These are phyloP conservation scores for Trypanosomatidae sp. DNA, from an alignment of 208 protist genomes.

Conservation along the genomic window DNA sequence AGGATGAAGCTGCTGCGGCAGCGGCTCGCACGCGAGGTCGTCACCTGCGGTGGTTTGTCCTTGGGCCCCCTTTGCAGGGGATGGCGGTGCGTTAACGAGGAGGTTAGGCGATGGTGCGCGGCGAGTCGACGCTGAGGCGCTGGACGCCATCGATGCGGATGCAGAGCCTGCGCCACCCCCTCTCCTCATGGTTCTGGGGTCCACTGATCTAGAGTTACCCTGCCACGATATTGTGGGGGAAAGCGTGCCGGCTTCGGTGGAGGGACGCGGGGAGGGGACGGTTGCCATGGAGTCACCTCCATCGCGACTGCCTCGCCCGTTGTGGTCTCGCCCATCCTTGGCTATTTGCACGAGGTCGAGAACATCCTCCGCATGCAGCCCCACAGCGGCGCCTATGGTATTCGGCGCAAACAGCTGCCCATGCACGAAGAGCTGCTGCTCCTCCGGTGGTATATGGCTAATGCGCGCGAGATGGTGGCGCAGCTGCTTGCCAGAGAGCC, in stretches of 20 bases:
- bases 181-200: neutral
- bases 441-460: conserved; percentile 30
- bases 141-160: conserved; percentile 10
- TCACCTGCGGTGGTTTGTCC: neutral
- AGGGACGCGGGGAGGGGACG: conserved; percentile 14
- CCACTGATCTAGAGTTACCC: neutral
- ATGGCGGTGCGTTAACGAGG: neutral
- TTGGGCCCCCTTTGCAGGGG: neutral
- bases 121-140: conserved; percentile 13
- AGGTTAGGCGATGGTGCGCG: conserved; percentile 23
- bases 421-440: conserved; percentile 38
- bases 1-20: neutral
- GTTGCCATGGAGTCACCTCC: conserved; percentile 1
- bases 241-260: conserved; percentile 16
- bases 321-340: neutral
- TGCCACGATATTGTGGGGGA: neutral
- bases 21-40: neutral
- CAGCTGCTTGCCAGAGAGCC: conserved; percentile 47
- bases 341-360: conserved; percentile 6
- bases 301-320: neutral
- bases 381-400: conserved; percentile 10
- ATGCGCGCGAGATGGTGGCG: conserved; percentile 46
- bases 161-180: neutral
- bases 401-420: conserved; percentile 1
- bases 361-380: conserved; percentile 20